phyloP scores from a whole-genome alignment of 768 basidiomycete genomes.

The Boletus patriciae region DNA sequence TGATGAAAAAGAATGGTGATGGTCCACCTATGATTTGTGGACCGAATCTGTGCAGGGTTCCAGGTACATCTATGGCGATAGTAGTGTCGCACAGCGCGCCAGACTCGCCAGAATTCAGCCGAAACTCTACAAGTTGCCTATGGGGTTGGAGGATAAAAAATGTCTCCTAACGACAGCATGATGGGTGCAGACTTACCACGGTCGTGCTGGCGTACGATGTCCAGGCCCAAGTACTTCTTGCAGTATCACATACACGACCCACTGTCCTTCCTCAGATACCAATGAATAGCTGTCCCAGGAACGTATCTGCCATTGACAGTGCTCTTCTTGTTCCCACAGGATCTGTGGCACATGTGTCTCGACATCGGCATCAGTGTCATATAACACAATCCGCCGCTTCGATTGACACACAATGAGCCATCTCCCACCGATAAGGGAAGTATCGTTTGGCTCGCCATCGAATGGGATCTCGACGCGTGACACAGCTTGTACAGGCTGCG shows the following conservation, averaged over 20 bases:
- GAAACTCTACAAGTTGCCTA: neutral
- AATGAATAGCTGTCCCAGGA: neutral
- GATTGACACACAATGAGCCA: constrained; percentile 3
- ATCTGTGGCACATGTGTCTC: neutral
- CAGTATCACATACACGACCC: neutral
- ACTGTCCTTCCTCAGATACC: neutral
- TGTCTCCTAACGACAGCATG: neutral
- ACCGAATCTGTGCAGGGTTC: too few species aligned
- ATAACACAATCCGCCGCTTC: neutral
- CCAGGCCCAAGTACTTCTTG: too few species aligned
- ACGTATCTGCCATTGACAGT: neutral
- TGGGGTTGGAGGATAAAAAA: neutral
- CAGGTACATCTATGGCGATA: too few species aligned
- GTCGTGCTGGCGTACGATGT: too few species aligned
- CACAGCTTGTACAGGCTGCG: neutral
- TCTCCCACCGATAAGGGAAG: neutral
- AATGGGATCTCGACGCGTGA: neutral
- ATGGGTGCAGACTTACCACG: neutral
- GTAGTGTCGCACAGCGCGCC: too few species aligned
- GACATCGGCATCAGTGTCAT: neutral
- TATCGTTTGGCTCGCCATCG: neutral
- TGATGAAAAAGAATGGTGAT: too few species aligned
- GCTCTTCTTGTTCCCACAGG: neutral
- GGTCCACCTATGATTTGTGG: too few species aligned
- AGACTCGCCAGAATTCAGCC: too few species aligned